Percentiles rank a stretch among this genome's conserved stretches.
Evolutionary conservation across 2,329 filamentous ascomycete species (phyloP).

Genomic region (Domatiomyces globalis): DNA sequence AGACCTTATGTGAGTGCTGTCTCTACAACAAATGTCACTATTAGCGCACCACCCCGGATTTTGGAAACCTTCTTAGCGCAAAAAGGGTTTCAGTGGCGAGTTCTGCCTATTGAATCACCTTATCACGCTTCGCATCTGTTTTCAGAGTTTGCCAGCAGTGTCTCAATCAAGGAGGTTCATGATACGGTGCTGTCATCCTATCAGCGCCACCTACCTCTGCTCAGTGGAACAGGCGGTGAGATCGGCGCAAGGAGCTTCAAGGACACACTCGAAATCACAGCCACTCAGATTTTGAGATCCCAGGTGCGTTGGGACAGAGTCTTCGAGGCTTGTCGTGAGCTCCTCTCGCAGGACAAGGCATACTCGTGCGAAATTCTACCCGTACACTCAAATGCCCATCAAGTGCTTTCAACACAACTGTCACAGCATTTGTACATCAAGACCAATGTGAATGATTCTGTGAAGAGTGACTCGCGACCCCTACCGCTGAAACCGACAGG

Average conservation of each 20-base stretch:
- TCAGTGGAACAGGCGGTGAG: constrained; percentile 1
- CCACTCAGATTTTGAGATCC: constrained; percentile 1
- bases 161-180: constrained; percentile 22
- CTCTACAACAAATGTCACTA: constrained; percentile 44
- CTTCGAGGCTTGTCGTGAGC: not conserved
- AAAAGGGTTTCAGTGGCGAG: constrained; percentile 22
- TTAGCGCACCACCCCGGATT: constrained; percentile 44
- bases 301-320: constrained; percentile 7
- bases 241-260: not conserved
- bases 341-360: not conserved
- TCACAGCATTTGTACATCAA: not conserved
- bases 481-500: not conserved
- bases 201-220: constrained; percentile 1
- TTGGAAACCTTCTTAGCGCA: constrained; percentile 38
- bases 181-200: constrained; percentile 6
- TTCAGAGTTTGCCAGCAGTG: constrained; percentile 24
- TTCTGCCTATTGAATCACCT: constrained; percentile 1
- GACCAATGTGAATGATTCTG: not conserved
- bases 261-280: not conserved
- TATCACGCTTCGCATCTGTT: constrained; percentile 3
- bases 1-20: constrained; percentile 46
- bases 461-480: not conserved
- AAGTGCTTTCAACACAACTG: not conserved
- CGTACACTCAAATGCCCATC: not conserved
- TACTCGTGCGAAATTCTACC: constrained; percentile 2